Evolutionary conservation across 2,329 filamentous ascomycete genomes (phyloP), one percentile per base, ranked within the genome.

Genomic region (Fusarium cicatricum): DNA sequence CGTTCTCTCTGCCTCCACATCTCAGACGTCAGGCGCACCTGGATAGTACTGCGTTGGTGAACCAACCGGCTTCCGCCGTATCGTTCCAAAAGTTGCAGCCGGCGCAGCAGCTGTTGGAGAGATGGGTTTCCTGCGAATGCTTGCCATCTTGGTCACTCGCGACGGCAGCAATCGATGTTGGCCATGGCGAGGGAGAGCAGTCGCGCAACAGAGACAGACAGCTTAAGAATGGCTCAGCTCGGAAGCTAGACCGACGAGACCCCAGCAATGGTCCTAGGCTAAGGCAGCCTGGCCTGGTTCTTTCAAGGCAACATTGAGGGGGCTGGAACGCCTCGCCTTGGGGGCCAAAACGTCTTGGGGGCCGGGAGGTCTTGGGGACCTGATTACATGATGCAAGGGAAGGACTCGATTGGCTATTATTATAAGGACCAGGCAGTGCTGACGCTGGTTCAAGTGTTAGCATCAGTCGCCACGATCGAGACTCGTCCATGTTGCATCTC

Each of bases 331-430:
- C 23, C 23, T n/a, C n/a, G n/a, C n/a, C n/a, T n/a, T n/a, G 23
- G 6, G 23, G 23, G 23, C 23, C 9, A 8, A 8, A 26, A 26
- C 23, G 23, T 8, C 23, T 26, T 26, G 23, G 23, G 23, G 23
- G 23, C 23, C 9, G 23, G 23, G 9, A 26, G 9, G 9, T 6
- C 23, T 8, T 26, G 23, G 5, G 9, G 28, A 49, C 11, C 6
- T 46, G 43, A 39, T 55, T 43, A 55, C 21, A 40, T 33, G 32
- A 55, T 38, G 15, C n/a, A 15, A 39, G 17, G 19, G 23, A n/a
- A 5, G 7, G 12, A n/a, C 38, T 28, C 26, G 15, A 65, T 67
- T 67, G 62, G 64, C 42, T 29, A 29, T 34, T 40, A 44, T 48
- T 57, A 60, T 57, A 51, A 55, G 39, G 48, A 52, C 41, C 19